These are phyloP conservation scores for Candida ipomoeae DNA, from an alignment of 805 yeast species.

Conservation along the genomic window DNA sequence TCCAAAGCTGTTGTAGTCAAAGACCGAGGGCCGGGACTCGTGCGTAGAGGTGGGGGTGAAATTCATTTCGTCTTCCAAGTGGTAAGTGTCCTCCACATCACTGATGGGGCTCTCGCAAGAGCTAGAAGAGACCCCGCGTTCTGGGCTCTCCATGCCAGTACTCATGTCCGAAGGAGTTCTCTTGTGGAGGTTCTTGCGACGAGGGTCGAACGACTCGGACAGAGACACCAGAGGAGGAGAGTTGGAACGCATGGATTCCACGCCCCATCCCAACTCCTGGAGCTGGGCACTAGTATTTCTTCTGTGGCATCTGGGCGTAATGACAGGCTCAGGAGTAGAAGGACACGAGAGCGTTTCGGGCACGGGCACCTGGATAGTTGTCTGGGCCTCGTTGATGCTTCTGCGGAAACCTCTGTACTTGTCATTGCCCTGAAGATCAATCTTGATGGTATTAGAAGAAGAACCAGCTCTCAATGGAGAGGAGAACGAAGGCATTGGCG, in stretches of 20 bases:
- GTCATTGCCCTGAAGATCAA: constrained; percentile 28
- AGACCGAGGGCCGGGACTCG: constrained; percentile 12
- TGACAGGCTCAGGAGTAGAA: constrained; percentile 18
- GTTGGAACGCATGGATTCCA: not conserved
- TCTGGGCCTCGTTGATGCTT: constrained; percentile 15
- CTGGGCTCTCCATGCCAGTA: constrained; percentile 3
- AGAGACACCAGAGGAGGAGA: not conserved
- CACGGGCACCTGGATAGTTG: constrained; percentile 4
- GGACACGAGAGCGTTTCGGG: constrained; percentile 2
- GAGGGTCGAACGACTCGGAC: constrained; percentile 14
- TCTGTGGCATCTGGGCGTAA: constrained; percentile 25
- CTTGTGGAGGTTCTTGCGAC: constrained; percentile 16
- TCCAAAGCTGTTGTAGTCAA: constrained; percentile 23
- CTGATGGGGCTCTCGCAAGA: constrained; percentile 10
- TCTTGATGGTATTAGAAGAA: constrained; percentile 18
- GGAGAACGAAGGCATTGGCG: constrained; percentile 8
- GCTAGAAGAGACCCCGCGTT: not conserved
- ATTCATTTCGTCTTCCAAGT: constrained; percentile 12
- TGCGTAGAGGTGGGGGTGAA: constrained; percentile 4
- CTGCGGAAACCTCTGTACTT: constrained; percentile 43
- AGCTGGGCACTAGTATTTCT: constrained; percentile 17
- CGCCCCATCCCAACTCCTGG: constrained; percentile 10
- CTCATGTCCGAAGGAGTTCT: constrained; percentile 16
- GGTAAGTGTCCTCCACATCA: constrained; percentile 7
- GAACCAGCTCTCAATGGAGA: not conserved